Base-by-base conservation (phyloP, 306 rosid genomes). In the Medicago lupulina region DNA sequence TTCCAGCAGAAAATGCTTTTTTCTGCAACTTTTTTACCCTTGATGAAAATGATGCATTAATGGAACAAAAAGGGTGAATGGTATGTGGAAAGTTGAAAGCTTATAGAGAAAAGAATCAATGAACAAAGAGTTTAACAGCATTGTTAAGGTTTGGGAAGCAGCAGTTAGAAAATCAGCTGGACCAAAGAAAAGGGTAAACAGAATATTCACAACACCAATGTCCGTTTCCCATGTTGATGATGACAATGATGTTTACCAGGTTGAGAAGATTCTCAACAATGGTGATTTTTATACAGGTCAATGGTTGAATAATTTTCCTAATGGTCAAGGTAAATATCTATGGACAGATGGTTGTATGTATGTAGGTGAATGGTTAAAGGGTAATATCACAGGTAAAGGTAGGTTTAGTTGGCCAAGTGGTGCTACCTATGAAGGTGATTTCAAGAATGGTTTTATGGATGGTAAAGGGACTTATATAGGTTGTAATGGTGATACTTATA, bases 281-380 rank as follows among this genome's bases (percentile, higher is more conserved):
- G 99, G 99, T 5, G 98, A 92, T 36, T 83, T 88, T 83, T 96
- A 87, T 73, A 89, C 86, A 7, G 99, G 99, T 3, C 90, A 92
- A 63, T 90, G 96, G 96, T 64, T 69, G 13, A 86, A 85, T 1
- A 80, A 63, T 72, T 51, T 40, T 1, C 98, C 99, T 0, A 86
- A 90, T 28, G 96, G 98, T 1, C 85, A 90, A 6, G 99, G 99
- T 0, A 96, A 96, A 81, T 92, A 89, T 68, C 38, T 96, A 13
- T 96, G 99, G 98, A 84, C 82, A 36, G 99, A 96, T 83, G 99
- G 99, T 17, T 92, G 99, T 64, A 92, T 92, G 97, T 92, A 92
- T 66, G 88, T 84, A 10, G 99, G 98, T 15, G 90, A 89, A 73
- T 96, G 99, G 99, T 68, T 80, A 4, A 88, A 41, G 9, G 99